Percentiles rank a stretch among this genome's conserved stretches.
Conservation (phyloP, 495 filamentous ascomycete species). For the Aspergillus egyptiacus region DNA sequence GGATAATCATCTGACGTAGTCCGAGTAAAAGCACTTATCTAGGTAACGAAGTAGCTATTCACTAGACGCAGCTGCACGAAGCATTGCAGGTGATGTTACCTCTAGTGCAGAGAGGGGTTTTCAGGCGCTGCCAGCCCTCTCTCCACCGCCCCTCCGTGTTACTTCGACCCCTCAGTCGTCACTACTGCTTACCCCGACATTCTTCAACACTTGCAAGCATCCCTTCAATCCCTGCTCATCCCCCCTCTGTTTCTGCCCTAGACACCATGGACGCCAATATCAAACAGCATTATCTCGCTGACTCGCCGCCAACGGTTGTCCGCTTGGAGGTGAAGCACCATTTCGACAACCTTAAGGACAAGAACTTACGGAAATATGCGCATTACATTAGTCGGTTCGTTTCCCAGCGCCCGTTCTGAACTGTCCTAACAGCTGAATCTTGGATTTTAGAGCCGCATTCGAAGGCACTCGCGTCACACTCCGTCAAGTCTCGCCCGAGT, state of each 20-base stretch:
- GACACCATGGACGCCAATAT: conserved; percentile 37
- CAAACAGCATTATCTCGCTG: conserved; percentile 71
- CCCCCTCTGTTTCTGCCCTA: conserved; percentile 1
- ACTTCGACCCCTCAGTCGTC: conserved; percentile 16
- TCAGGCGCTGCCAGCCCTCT: conserved; percentile 25
- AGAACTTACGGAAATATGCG: conserved; percentile 71
- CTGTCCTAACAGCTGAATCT: background rate
- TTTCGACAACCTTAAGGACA: conserved; percentile 73
- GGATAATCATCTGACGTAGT: no score
- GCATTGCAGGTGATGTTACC: conserved; percentile 2
- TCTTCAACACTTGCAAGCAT: conserved; percentile 14
- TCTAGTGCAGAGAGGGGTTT: conserved; percentile 26
- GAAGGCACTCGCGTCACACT: conserved; percentile 79
- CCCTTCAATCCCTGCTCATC: conserved; percentile 15
- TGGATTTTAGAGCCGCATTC: conserved; percentile 62
- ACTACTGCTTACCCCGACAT: conserved; percentile 1
- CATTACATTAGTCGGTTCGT: conserved; percentile 81
- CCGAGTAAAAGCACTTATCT: no score
- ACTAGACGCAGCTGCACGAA: no score
- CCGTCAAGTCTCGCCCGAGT: conserved; percentile 85
- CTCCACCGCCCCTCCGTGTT: conserved; percentile 30
- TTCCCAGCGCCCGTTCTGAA: background rate
- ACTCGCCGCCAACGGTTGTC: conserved; percentile 82
- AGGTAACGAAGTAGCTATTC: no score
- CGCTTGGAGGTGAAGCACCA: conserved; percentile 81